Evolutionary conservation across 1,139 yeast genomes (phyloP).

Genomic region (Hansenula anomala): DNA sequence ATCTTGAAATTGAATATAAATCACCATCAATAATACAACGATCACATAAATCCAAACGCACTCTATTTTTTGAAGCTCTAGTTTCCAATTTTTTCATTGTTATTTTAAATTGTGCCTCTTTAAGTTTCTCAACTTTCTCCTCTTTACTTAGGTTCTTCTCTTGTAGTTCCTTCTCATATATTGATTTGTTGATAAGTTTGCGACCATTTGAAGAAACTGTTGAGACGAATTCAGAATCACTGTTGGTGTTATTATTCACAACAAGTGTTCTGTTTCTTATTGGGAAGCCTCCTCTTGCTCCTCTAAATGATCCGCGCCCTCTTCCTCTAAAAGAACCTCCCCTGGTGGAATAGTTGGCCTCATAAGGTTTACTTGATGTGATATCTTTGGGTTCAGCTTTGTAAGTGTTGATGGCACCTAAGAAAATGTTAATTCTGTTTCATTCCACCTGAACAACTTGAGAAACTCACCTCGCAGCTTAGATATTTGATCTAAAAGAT

Average conservation of each 20-base stretch:
- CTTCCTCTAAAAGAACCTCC: slow-evolving; percentile 7
- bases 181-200: slow-evolving; percentile 32
- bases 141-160: slow-evolving; percentile 19
- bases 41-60: slow-evolving; percentile 33
- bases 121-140: slow-evolving; percentile 17
- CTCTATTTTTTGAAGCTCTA: slow-evolving; percentile 25
- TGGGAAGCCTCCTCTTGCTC: slow-evolving; percentile 13
- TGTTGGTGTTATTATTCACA: slow-evolving; percentile 20
- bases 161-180: slow-evolving; percentile 32
- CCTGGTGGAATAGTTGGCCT: neutral
- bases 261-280: slow-evolving; percentile 28
- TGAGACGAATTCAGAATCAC: slow-evolving; percentile 25
- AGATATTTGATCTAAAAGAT: slow-evolving; percentile 5
- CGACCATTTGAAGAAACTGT: slow-evolving; percentile 32
- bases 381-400: slow-evolving; percentile 4
- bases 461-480: slow-evolving; percentile 8
- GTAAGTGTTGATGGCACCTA: neutral
- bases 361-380: slow-evolving; percentile 3
- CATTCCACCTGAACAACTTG: no score
- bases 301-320: slow-evolving; percentile 7
- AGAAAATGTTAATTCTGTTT: no score
- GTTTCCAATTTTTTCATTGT: slow-evolving; percentile 12
- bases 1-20: slow-evolving; percentile 31
- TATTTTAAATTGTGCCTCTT: slow-evolving; percentile 10
- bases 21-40: slow-evolving; percentile 31